Evolutionary conservation across 371 early-diverging fungal genomes (phyloP).

Genomic region (Mucor indicus): DNA sequence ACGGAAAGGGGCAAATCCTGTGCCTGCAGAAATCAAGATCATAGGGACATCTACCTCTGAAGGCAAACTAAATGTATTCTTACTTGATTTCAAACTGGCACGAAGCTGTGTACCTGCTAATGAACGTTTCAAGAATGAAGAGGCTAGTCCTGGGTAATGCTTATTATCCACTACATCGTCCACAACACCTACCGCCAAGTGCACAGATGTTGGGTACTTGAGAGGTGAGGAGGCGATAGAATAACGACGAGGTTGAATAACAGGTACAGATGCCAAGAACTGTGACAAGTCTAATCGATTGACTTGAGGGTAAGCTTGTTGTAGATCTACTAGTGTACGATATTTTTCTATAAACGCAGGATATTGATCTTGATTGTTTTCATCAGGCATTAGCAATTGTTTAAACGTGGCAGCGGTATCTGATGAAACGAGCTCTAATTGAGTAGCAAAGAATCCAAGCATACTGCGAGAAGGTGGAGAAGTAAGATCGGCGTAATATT

Average conservation of each 20-base stretch:
- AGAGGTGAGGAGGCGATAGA: conserved; percentile 53
- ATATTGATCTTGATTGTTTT: conserved; percentile 26
- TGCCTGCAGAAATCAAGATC: conserved; percentile 66
- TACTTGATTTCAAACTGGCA: conserved; percentile 42
- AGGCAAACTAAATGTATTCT: conserved; percentile 41
- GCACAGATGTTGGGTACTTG: conserved; percentile 22
- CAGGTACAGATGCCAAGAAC: conserved; percentile 43
- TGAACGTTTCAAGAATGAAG: conserved; percentile 27
- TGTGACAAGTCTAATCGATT: conserved; percentile 41
- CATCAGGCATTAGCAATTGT: conserved; percentile 35
- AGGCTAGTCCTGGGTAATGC: conserved; percentile 43
- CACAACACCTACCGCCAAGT: conserved; percentile 42
- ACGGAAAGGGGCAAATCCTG: conserved; percentile 91
- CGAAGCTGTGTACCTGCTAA: conserved; percentile 12
- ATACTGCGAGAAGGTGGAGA: conserved; percentile 47
- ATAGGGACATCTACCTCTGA: conserved; percentile 36
- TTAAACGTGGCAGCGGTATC: conserved; percentile 37
- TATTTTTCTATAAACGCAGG: conserved; percentile 39
- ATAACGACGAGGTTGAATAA: conserved; percentile 55
- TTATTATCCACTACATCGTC: conserved; percentile 37
- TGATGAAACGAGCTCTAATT: conserved; percentile 29
- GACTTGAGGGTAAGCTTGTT: conserved; percentile 41
- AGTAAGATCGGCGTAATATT: conserved; percentile 46
- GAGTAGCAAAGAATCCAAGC: conserved; percentile 38
- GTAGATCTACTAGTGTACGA: conserved; percentile 48